phyloP scores from a whole-genome alignment of 2,329 filamentous ascomycete genomes.

The Fusarium sp. region DNA sequence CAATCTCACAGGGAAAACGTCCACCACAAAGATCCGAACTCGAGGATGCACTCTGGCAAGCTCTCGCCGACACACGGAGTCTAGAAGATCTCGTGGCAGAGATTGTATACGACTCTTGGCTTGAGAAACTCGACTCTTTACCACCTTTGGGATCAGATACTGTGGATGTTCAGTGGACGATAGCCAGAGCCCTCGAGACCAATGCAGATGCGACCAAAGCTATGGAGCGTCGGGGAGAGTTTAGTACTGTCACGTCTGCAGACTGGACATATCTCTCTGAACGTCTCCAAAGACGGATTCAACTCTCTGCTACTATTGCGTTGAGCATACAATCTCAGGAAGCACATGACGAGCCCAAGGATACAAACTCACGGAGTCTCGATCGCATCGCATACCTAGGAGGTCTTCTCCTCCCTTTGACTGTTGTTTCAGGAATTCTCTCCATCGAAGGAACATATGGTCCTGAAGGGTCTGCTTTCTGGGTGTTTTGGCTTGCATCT shows the following conservation, averaged over 20 bases:
- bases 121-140: slow-evolving; percentile 36
- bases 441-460: slow-evolving; percentile 60
- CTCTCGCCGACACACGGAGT: slow-evolving; percentile 23
- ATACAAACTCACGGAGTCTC: slow-evolving; percentile 55
- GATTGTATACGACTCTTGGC: slow-evolving; percentile 44
- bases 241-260: slow-evolving; percentile 19
- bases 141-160: slow-evolving; percentile 25
- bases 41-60: slow-evolving; percentile 35
- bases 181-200: slow-evolving; percentile 39
- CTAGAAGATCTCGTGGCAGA: slow-evolving; percentile 40
- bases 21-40: slow-evolving; percentile 24
- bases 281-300: slow-evolving; percentile 38
- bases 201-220: slow-evolving; percentile 40
- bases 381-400: slow-evolving; percentile 63
- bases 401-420: slow-evolving; percentile 60
- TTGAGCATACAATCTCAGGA: slow-evolving; percentile 10
- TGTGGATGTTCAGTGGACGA: slow-evolving; percentile 32
- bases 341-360: slow-evolving; percentile 24
- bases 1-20: background rate
- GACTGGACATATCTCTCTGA: slow-evolving; percentile 40
- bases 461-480: slow-evolving; percentile 56
- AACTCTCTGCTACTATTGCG: slow-evolving; percentile 29
- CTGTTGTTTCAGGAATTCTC: slow-evolving; percentile 60
- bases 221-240: slow-evolving; percentile 33
- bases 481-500: slow-evolving; percentile 61